Conservation (phyloP, 257 asterid species). For the Solanum paucissectum region DNA sequence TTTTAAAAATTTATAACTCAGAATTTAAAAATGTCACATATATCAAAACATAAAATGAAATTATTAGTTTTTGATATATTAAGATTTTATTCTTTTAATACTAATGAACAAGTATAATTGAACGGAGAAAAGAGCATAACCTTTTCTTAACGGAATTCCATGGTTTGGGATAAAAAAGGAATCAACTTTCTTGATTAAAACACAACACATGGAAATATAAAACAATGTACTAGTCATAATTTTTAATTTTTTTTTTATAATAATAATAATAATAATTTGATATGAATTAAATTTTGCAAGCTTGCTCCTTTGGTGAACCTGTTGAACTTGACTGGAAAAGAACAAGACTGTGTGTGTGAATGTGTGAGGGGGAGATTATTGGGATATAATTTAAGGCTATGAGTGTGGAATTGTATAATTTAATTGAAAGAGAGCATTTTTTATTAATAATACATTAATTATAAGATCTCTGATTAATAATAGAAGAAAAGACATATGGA, state of each 20-base stretch:
- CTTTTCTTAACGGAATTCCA: constrained; percentile 6
- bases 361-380: neutral
- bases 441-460: neutral
- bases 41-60: no score
- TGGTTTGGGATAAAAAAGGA: constrained; percentile 6
- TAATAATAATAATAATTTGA: neutral
- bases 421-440: neutral
- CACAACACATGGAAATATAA: neutral
- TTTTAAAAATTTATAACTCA: no score
- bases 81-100: no score
- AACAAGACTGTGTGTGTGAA: neutral
- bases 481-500: no score
- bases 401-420: neutral
- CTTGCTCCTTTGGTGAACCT: neutral
- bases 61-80: no score
- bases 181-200: neutral
- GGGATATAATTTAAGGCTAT: neutral
- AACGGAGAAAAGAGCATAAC: neutral
- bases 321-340: neutral
- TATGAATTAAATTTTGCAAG: neutral
- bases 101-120: neutral
- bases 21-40: no score
- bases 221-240: neutral
- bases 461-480: neutral
- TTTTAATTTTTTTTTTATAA: neutral